Conservation (phyloP, 306 rosid species). For the Ormosia emarginata region DNA sequence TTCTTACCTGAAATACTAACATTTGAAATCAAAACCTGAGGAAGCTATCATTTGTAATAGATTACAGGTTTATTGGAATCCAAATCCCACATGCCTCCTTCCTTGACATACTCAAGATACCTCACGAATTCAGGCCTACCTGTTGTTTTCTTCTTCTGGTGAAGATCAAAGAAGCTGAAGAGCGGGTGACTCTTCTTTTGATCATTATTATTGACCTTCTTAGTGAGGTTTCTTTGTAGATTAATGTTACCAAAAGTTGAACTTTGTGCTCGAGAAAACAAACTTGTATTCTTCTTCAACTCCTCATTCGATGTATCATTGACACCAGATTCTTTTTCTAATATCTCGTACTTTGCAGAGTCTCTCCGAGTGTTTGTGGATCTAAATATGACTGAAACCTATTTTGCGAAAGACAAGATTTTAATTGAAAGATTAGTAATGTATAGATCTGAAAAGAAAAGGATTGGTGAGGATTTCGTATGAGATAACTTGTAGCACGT, state of each 20-base stretch:
- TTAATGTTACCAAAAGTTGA: conserved; percentile 14
- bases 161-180: conserved; percentile 37
- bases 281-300: conserved; percentile 49
- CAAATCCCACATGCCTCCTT: conserved; percentile 67
- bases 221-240: conserved; percentile 49
- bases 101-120: conserved; percentile 62
- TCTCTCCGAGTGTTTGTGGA: conserved; percentile 42
- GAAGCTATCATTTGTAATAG: conserved; percentile 40
- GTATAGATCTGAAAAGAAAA: conserved; percentile 2
- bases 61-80: conserved; percentile 53
- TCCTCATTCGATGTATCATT: conserved; percentile 26
- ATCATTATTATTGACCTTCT: conserved; percentile 18
- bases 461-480: conserved; percentile 19
- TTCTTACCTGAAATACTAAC: background rate
- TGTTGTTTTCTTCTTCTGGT: conserved; percentile 53
- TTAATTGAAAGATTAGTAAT: background rate
- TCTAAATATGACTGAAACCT: conserved; percentile 42
- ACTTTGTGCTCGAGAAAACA: conserved; percentile 31
- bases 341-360: conserved; percentile 39
- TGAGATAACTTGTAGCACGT: background rate
- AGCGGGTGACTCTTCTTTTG: conserved; percentile 44
- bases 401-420: background rate
- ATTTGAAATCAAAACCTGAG: background rate
- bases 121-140: conserved; percentile 59
- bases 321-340: conserved; percentile 39